phyloP scores from a whole-genome alignment of 164 flowering plant species.

The Brasenia schreberi region DNA sequence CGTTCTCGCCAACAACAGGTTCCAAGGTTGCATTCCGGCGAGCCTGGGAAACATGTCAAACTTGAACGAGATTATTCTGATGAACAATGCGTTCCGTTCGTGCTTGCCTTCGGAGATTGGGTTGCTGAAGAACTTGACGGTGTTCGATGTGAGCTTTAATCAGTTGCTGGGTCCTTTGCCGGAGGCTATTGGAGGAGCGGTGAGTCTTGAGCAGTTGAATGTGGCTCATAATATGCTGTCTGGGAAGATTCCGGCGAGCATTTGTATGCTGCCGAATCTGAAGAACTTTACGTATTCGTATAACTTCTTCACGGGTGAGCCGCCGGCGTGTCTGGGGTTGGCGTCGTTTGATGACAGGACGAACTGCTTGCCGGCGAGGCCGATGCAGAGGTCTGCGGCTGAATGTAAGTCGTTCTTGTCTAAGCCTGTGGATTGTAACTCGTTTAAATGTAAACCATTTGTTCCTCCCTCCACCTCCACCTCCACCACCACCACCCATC shows the following conservation, averaged over 20 bases:
- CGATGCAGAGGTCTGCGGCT: slow-evolving; percentile 49
- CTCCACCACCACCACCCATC: slow-evolving; percentile 1
- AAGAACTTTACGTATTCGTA: slow-evolving; percentile 53
- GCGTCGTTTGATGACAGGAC: slow-evolving; percentile 42
- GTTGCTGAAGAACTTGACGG: slow-evolving; percentile 35
- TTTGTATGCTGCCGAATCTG: slow-evolving; percentile 1
- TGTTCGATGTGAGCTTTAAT: slow-evolving; percentile 65
- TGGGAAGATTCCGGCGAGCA: slow-evolving; percentile 44
- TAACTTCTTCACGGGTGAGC: slow-evolving; percentile 66
- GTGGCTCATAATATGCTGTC: slow-evolving; percentile 14
- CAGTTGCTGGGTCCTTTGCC: slow-evolving; percentile 48
- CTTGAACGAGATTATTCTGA: slow-evolving; percentile 51
- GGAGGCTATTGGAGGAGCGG: too few relatives aligned
- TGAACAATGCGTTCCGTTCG: slow-evolving; percentile 47
- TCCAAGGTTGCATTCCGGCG: slow-evolving; percentile 55
- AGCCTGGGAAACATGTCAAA: slow-evolving; percentile 30
- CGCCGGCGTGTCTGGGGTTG: slow-evolving; percentile 31
- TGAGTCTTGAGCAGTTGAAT: slow-evolving; percentile 31
- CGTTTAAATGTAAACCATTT: slow-evolving; percentile 38
- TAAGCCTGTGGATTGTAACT: slow-evolving; percentile 41
- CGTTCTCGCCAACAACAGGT: slow-evolving; percentile 66
- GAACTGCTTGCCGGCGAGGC: slow-evolving; percentile 64
- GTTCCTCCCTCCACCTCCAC: slow-evolving; percentile 25
- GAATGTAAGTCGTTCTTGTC: slow-evolving; percentile 32
- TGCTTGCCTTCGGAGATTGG: slow-evolving; percentile 68